Conservation (phyloP, 257 asterid species). For the Scutellaria minor region DNA sequence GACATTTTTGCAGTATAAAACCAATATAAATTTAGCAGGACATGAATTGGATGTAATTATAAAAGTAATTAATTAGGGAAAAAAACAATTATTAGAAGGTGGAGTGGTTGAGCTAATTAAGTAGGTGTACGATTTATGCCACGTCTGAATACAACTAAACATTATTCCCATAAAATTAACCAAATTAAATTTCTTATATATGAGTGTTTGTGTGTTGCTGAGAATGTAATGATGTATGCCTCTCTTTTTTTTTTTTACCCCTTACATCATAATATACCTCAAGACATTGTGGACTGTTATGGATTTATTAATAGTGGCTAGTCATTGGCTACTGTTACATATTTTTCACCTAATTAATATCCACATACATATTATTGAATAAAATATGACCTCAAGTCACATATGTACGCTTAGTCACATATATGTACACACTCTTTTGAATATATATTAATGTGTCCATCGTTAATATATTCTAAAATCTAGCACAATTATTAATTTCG, state of each 20-base stretch:
- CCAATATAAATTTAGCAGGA: too few species aligned
- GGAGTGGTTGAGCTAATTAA: conserved; percentile 56
- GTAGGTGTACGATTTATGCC: conserved; percentile 26
- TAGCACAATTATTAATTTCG: too few species aligned
- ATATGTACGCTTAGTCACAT: too few species aligned
- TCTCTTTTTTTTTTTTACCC: background rate
- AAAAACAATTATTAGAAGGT: conserved; percentile 12
- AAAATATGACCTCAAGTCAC: too few species aligned
- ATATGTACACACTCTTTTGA: too few species aligned
- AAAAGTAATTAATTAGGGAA: too few species aligned
- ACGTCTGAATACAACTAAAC: conserved; percentile 16
- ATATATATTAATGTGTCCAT: too few species aligned
- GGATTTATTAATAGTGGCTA: background rate
- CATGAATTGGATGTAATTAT: too few species aligned
- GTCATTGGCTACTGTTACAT: background rate
- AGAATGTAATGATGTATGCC: conserved; percentile 28
- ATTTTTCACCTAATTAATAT: background rate
- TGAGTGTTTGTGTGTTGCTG: background rate
- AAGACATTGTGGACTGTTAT: conserved; percentile 6
- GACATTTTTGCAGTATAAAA: too few species aligned
- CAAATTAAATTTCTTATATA: too few species aligned
- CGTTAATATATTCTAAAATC: too few species aligned
- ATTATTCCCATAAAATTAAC: conserved; percentile 16
- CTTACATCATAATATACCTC: background rate
- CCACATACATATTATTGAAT: too few species aligned